Evolutionary conservation across 2,329 filamentous ascomycete species (phyloP), one percentile per base, ranked within the genome.

Genomic region (Sclerotiophoma versabilis): DNA sequence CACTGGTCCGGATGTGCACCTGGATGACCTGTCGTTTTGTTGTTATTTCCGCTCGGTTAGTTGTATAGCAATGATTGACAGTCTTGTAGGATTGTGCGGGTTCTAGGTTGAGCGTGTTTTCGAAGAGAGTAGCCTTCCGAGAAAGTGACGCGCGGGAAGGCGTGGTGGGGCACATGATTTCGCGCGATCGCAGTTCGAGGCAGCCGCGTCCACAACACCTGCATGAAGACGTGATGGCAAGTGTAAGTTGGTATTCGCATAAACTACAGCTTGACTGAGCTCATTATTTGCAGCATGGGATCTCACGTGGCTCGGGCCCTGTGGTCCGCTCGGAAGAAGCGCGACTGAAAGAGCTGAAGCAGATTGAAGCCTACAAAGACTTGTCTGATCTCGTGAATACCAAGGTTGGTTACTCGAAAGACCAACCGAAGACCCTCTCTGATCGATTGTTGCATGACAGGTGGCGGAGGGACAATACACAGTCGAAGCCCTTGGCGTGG

Each of bases 331-430:
- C 89, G 64, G 87, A 90, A 66, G 86, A 91, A 71, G 85, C 90
- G 70, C 84, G 84, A 53, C 81, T 86, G 62, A 84, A 87, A 73
- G 91, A 96, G 74, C 81, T 86, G 50, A 84, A 86, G 64, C 89
- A 89, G 75, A 96, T 97, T 68, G 78, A 82, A 52, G 84, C 87
- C 60, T 96, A 96, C 76, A 87, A 85, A 62, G 77, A 83, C 10
- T 80, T 96, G 36, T 90, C 93, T 60, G 79, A 83, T 47, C 77
- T 85, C 48, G 84, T 96, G 30, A 85, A 86, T 49, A 70, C 79
- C n/a, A 87, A 87, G 78, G 89, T 91, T 70, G 15, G 57, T 30
- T 7, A 25, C 8, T 20, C 14, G 11, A 0, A 5, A 30, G 5
- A 19, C 15, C 22, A 9, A 9, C 9, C 30, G n/a, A n/a, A 38